Percentiles rank a stretch among this genome's conserved stretches.
phyloP scores from a whole-genome alignment of 352 stramenopile species.

The Pythium diclinum region DNA sequence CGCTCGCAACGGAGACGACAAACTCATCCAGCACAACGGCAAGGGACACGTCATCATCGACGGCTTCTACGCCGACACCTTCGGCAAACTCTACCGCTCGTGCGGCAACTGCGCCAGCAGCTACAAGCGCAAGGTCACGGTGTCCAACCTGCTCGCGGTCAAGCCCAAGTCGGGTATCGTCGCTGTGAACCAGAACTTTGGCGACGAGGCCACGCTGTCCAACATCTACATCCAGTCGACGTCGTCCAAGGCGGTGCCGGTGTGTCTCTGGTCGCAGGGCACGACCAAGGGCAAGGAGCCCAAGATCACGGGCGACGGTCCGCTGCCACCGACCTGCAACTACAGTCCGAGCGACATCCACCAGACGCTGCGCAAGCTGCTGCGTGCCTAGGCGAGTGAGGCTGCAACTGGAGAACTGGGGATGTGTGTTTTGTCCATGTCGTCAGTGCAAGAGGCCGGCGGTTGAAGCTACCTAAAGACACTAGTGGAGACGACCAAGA shows the following conservation, averaged over 20 bases:
- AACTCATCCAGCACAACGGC: too few relatives aligned
- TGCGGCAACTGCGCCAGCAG: slow-evolving; percentile 24
- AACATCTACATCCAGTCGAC: slow-evolving; percentile 30
- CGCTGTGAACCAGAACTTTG: slow-evolving; percentile 44
- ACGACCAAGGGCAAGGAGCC: not conserved
- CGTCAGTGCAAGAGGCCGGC: too few relatives aligned
- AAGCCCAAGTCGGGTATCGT: slow-evolving; percentile 42
- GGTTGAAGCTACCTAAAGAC: too few relatives aligned
- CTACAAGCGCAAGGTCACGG: slow-evolving; percentile 31
- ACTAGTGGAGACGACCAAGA: too few relatives aligned
- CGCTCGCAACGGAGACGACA: too few relatives aligned
- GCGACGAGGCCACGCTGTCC: slow-evolving; percentile 24
- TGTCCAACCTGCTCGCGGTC: slow-evolving; percentile 45
- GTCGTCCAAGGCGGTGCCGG: slow-evolving; percentile 16
- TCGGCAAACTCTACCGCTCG: too few relatives aligned
- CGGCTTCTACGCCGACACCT: too few relatives aligned
- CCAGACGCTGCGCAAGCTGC: not conserved
- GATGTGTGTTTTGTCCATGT: too few relatives aligned
- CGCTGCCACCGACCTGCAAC: not conserved
- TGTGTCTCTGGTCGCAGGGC: slow-evolving; percentile 11
- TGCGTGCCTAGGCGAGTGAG: not conserved
- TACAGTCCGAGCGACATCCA: not conserved
- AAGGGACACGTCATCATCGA: too few relatives aligned
- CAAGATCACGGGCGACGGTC: not conserved
- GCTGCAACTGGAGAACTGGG: not conserved